Conservation (phyloP, 1,284 basidiomycete genomes). For the Apiotrichum laibachii region DNA sequence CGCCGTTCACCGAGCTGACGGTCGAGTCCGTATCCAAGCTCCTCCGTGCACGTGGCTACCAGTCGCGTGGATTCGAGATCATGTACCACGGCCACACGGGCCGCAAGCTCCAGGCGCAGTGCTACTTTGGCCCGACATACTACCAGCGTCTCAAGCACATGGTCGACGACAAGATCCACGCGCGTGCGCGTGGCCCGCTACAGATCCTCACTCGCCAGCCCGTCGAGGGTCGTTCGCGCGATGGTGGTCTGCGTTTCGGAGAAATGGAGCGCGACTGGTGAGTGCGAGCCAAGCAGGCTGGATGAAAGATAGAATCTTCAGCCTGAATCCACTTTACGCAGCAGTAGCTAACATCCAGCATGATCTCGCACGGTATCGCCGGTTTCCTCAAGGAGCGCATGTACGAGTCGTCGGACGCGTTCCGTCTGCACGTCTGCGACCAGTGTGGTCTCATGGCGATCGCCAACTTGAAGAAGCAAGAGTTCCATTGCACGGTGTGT, state of each 20-base stretch:
- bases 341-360: conserved; percentile 45
- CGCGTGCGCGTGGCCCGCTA: conserved; percentile 91
- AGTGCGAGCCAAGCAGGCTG: too few species aligned
- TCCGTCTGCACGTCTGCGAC: conserved; percentile 91
- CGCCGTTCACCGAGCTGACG: conserved; percentile 96
- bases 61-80: conserved; percentile 92
- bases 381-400: conserved; percentile 94
- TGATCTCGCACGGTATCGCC: conserved; percentile 99
- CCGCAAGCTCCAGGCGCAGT: conserved; percentile 92
- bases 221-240: conserved; percentile 97
- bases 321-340: too few species aligned
- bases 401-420: conserved; percentile 83
- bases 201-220: conserved; percentile 98
- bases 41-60: conserved; percentile 80
- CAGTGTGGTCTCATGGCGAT: conserved; percentile 93
- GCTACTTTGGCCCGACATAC: conserved; percentile 98
- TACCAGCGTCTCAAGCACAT: conserved; percentile 99
- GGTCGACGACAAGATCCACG: conserved; percentile 99
- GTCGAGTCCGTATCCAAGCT: conserved; percentile 89
- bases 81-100: conserved; percentile 99
- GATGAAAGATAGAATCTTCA: too few species aligned
- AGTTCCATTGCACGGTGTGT: conserved; percentile 64
- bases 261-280: conserved; percentile 85
- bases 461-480: conserved; percentile 71
- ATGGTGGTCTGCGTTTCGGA: conserved; percentile 98